phyloP scores from a whole-genome alignment of 352 stramenopile species.

The Pythium scleroteichum region DNA sequence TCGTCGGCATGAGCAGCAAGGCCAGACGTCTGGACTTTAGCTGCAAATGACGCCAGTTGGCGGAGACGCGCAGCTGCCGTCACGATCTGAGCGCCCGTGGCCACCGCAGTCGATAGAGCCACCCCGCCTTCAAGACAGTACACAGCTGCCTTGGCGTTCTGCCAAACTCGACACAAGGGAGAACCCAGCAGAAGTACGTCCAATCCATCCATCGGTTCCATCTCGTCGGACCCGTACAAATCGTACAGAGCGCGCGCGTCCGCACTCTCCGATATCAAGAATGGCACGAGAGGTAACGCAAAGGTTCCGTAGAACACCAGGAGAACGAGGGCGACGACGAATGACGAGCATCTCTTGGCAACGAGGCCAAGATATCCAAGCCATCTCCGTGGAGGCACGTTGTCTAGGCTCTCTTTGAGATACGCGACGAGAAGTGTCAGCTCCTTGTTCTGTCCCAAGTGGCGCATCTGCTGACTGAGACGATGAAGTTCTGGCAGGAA shows the following conservation, averaged over 20 bases:
- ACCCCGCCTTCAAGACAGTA: constrained; percentile 74
- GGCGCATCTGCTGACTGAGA: constrained; percentile 45
- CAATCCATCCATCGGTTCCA: constrained; percentile 57
- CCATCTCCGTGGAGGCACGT: constrained; percentile 48
- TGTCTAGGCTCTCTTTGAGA: constrained; percentile 59
- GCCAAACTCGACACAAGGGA: constrained; percentile 65
- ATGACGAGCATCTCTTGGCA: constrained; percentile 65
- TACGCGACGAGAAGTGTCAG: constrained; percentile 62
- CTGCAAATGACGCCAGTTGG: constrained; percentile 49
- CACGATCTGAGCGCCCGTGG: constrained; percentile 60
- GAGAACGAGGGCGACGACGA: constrained; percentile 47
- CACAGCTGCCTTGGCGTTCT: constrained; percentile 67
- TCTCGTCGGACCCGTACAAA: constrained; percentile 39
- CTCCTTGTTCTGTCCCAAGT: constrained; percentile 46
- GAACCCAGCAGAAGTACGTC: constrained; percentile 76
- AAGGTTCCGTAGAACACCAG: constrained; percentile 56
- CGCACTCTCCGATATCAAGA: constrained; percentile 45
- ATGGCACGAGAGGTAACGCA: constrained; percentile 57
- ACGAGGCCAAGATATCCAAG: constrained; percentile 42
- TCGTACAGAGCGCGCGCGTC: constrained; percentile 37
- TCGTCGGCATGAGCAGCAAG: constrained; percentile 53
- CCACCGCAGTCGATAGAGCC: constrained; percentile 56
- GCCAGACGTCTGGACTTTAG: constrained; percentile 46
- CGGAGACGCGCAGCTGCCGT: constrained; percentile 49
- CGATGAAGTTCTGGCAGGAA: constrained; percentile 59